Percentiles rank a stretch among this genome's conserved stretches.
These are phyloP conservation scores for Backusella sp. DNA, from an alignment of 192 early-diverging fungal species.

Conservation along the genomic window DNA sequence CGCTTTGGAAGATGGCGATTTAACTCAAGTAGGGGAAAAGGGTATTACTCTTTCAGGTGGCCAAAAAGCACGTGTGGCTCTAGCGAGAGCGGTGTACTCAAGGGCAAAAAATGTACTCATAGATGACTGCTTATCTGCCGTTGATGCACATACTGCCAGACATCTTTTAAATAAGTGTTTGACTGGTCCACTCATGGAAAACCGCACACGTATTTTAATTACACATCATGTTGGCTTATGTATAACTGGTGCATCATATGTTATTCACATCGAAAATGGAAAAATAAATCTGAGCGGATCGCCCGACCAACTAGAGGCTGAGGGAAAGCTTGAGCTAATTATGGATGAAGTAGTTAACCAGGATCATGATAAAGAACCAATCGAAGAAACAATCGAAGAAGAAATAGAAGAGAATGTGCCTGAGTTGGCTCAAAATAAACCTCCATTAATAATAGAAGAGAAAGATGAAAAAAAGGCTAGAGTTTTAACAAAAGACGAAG, in stretches of 20 bases:
- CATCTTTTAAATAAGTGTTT: conserved; percentile 80
- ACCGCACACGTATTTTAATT: conserved; percentile 84
- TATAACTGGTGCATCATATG: conserved; percentile 49
- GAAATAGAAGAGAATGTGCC: conserved; percentile 3
- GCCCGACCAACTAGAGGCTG: conserved; percentile 21
- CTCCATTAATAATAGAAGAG: neutral
- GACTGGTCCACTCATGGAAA: conserved; percentile 65
- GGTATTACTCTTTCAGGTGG: conserved; percentile 82
- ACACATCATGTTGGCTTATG: conserved; percentile 77
- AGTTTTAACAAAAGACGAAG: conserved; percentile 47
- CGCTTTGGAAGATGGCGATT: conserved; percentile 54
- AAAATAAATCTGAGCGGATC: conserved; percentile 35
- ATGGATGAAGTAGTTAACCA: conserved; percentile 20
- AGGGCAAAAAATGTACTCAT: conserved; percentile 62
- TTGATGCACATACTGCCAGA: conserved; percentile 80
- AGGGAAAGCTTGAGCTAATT: conserved; percentile 24
- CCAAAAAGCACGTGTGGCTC: conserved; percentile 82
- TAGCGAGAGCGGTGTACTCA: conserved; percentile 85
- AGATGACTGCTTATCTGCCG: conserved; percentile 88
- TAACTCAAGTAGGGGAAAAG: conserved; percentile 75
- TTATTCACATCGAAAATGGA: conserved; percentile 50
- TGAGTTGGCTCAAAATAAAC: conserved; percentile 1
- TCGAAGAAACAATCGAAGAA: conserved; percentile 19
- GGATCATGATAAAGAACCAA: neutral
- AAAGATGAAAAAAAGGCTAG: conserved; percentile 25